phyloP scores from a whole-genome alignment of 768 basidiomycete species.

The Pleurotus eryngii region DNA sequence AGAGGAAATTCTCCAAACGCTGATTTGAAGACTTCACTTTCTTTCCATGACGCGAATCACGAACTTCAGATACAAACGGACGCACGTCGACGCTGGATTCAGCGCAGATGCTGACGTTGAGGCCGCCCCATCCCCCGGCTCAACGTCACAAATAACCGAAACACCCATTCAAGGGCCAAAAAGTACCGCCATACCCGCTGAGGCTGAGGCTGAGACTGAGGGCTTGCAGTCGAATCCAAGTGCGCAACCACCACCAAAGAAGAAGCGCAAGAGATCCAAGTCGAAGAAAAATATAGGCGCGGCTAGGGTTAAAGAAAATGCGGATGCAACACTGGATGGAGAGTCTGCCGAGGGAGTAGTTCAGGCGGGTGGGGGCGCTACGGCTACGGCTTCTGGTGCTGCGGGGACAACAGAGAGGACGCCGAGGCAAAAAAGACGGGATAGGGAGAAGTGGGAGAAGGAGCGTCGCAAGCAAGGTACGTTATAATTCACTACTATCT shows the following conservation, averaged over 20 bases:
- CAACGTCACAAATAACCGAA: constrained; percentile 4
- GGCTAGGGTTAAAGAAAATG: constrained; percentile 11
- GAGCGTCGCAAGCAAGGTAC: constrained; percentile 21
- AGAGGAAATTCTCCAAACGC: too few relatives aligned
- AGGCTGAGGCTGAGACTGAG: too few relatives aligned
- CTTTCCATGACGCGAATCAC: constrained; percentile 73
- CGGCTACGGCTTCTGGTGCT: constrained; percentile 14
- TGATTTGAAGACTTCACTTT: neutral
- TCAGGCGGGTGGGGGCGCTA: neutral
- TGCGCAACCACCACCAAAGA: constrained; percentile 34
- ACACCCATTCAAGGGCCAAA: neutral
- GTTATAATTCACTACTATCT: neutral
- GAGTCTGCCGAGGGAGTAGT: constrained; percentile 2
- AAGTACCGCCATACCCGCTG: too few relatives aligned
- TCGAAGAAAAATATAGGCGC: constrained; percentile 27
- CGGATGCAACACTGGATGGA: too few relatives aligned
- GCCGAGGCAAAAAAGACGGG: constrained; percentile 1
- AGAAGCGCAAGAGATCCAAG: constrained; percentile 58
- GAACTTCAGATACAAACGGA: constrained; percentile 71
- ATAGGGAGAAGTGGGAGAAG: constrained; percentile 17
- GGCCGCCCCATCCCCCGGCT: neutral
- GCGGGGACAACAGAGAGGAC: constrained; percentile 1
- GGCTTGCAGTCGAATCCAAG: too few relatives aligned
- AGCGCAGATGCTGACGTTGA: constrained; percentile 15
- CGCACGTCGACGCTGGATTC: constrained; percentile 65